These are phyloP conservation scores for Acanthamoeba divionensis DNA, from an alignment of 208 protist species.

Conservation along the genomic window DNA sequence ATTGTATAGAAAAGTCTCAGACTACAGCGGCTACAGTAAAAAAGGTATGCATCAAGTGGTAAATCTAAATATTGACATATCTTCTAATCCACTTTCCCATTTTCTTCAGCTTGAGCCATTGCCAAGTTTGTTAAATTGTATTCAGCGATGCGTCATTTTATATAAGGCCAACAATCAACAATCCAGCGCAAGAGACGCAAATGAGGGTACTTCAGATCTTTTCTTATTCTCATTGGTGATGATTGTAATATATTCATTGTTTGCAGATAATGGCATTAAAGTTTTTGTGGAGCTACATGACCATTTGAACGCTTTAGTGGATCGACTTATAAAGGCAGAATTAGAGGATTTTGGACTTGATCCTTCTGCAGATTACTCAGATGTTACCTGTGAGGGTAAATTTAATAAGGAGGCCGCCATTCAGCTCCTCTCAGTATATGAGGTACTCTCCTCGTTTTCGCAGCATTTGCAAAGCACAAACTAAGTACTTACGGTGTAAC, in stretches of 20 bases:
- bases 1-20: slow-evolving; percentile 16
- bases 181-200: too few species aligned
- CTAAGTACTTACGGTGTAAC: too few species aligned
- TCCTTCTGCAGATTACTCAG: background rate
- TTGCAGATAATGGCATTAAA: too few species aligned
- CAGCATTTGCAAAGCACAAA: too few species aligned
- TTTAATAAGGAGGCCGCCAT: slow-evolving; percentile 17
- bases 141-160: background rate
- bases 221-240: too few species aligned
- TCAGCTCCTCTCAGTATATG: background rate
- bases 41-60: background rate
- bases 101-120: background rate
- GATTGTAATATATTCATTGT: too few species aligned
- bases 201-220: too few species aligned
- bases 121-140: background rate
- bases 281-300: too few species aligned
- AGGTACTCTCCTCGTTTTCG: too few species aligned
- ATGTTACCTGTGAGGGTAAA: background rate
- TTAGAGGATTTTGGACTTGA: slow-evolving; percentile 42
- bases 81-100: too few species aligned
- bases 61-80: background rate
- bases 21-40: background rate
- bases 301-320: too few species aligned
- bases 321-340: background rate
- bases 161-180: too few species aligned